Conservation (phyloP, 768 basidiomycete species). For the Hemileccinum impolitum region DNA sequence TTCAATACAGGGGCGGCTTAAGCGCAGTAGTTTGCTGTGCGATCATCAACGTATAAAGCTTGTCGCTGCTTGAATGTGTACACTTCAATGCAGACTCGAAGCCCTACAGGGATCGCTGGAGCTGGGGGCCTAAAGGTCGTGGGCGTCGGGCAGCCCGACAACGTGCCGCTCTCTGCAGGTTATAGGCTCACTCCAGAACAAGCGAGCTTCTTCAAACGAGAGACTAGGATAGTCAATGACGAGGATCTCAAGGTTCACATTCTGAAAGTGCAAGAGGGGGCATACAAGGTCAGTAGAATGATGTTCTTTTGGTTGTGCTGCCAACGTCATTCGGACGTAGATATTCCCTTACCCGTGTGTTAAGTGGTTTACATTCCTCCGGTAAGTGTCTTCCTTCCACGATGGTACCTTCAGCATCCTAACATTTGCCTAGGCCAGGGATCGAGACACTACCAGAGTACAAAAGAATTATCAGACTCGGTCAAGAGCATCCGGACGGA, state of each 20-base stretch:
- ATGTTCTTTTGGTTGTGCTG: background rate
- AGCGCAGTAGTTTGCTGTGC: background rate
- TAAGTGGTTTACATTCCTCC: constrained; percentile 21
- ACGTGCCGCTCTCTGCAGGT: background rate
- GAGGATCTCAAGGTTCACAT: constrained; percentile 29
- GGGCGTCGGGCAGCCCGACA: background rate
- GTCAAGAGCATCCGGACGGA: constrained; percentile 32
- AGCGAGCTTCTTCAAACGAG: constrained; percentile 25
- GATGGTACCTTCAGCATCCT: background rate
- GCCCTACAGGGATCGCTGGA: background rate
- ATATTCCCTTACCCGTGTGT: constrained; percentile 30
- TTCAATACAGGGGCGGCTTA: too few relatives aligned
- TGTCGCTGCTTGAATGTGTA: too few relatives aligned
- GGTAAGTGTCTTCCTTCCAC: constrained; percentile 3
- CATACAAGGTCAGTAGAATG: constrained; percentile 24
- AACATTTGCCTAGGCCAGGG: constrained; percentile 5
- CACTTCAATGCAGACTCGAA: background rate
- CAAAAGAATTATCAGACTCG: constrained; percentile 32
- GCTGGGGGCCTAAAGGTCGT: background rate
- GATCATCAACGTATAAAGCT: too few relatives aligned
- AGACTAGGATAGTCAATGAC: constrained; percentile 29
- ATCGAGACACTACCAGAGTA: constrained; percentile 18
- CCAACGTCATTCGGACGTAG: constrained; percentile 10
- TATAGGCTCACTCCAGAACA: constrained; percentile 15
- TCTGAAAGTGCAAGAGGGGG: constrained; percentile 27